Evolutionary conservation across 2,329 filamentous ascomycete genomes (phyloP).

Genomic region (Arthrobotrys entomopaga): DNA sequence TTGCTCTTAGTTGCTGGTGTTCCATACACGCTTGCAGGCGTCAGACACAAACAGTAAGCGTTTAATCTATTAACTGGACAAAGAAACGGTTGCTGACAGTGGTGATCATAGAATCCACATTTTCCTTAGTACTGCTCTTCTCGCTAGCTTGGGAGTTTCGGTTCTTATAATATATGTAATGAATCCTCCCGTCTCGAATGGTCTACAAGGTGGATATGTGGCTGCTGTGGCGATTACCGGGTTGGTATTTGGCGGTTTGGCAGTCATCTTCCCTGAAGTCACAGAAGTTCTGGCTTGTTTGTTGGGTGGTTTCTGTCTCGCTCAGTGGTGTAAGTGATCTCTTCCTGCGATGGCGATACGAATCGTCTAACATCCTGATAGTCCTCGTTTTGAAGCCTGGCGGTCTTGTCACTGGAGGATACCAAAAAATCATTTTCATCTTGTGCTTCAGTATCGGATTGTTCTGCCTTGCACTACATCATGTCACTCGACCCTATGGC

Average conservation of each 20-base stretch:
- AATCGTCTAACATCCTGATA: slow-evolving; percentile 39
- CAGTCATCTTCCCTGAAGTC: slow-evolving; percentile 83
- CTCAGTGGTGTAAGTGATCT: slow-evolving; percentile 75
- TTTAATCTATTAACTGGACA: background rate
- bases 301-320: slow-evolving; percentile 84
- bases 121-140: slow-evolving; percentile 80
- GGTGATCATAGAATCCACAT: slow-evolving; percentile 70
- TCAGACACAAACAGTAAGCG: slow-evolving; percentile 76
- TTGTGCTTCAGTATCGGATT: slow-evolving; percentile 73
- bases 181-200: slow-evolving; percentile 77
- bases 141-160: slow-evolving; percentile 77
- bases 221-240: slow-evolving; percentile 80
- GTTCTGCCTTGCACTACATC: slow-evolving; percentile 81
- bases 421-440: slow-evolving; percentile 79
- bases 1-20: slow-evolving; percentile 79
- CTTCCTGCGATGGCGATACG: background rate
- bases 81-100: background rate
- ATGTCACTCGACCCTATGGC: slow-evolving; percentile 79
- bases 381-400: slow-evolving; percentile 79
- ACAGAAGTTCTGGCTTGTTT: slow-evolving; percentile 86
- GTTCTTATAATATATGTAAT: slow-evolving; percentile 91
- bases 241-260: slow-evolving; percentile 75
- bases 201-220: slow-evolving; percentile 85
- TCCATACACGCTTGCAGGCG: slow-evolving; percentile 78
- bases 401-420: slow-evolving; percentile 73